Percentiles rank a stretch among this genome's conserved stretches.
These are phyloP conservation scores for Pseudonitzschia delicatissima DNA, from an alignment of 108 stramenopile species.

Conservation along the genomic window DNA sequence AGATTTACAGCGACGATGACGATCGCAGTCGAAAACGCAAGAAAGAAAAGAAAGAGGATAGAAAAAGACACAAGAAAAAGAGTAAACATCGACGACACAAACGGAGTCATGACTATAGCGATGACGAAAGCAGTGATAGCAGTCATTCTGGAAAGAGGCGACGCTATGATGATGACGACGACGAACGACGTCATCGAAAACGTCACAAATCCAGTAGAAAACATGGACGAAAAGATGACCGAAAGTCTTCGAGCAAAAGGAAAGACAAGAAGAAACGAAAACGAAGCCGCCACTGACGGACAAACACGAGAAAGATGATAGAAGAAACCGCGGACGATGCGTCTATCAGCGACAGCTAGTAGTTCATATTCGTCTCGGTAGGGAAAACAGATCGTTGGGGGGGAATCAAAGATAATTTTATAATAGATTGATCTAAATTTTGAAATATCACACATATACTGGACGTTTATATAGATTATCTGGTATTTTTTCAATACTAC, in stretches of 20 bases:
- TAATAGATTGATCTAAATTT: too few relatives aligned
- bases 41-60: constrained; percentile 23
- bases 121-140: not conserved
- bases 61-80: constrained; percentile 17
- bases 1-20: not conserved
- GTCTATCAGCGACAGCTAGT: too few relatives aligned
- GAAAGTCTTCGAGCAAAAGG: not conserved
- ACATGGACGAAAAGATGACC: not conserved
- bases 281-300: not conserved
- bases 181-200: constrained; percentile 1
- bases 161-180: not conserved
- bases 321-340: too few relatives aligned
- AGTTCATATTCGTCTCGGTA: too few relatives aligned
- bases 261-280: not conserved
- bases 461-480: too few relatives aligned
- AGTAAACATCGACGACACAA: not conserved
- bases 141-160: too few relatives aligned
- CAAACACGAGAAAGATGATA: not conserved
- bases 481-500: too few relatives aligned
- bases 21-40: constrained; percentile 4
- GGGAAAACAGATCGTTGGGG: not conserved
- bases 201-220: not conserved
- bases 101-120: not conserved
- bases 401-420: not conserved
- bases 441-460: too few relatives aligned